These are phyloP conservation scores for Plantago ovata DNA, from an alignment of 257 asterid genomes.

Conservation along the genomic window DNA sequence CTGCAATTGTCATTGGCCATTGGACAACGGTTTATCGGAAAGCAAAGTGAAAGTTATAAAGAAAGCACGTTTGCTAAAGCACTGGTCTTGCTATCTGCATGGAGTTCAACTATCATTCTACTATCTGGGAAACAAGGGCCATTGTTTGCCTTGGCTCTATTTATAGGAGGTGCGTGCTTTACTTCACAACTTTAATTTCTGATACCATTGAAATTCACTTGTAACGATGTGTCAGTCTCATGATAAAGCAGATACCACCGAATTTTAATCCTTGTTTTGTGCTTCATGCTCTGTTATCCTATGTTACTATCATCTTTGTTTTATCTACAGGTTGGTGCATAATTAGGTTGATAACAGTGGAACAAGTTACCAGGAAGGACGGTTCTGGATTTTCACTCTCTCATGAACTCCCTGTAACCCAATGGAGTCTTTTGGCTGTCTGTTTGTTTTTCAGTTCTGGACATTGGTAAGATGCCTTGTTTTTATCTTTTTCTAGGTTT, in stretches of 20 bases:
- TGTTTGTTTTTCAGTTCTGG: conserved; percentile 91
- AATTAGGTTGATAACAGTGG: conserved; percentile 43
- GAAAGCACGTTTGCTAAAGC: conserved; percentile 41
- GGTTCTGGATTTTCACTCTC: conserved; percentile 39
- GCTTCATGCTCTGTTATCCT: not conserved
- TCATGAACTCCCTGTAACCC: conserved; percentile 63
- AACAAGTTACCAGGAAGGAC: conserved; percentile 28
- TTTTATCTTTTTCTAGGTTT: conserved; percentile 13
- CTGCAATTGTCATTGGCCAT: conserved; percentile 55
- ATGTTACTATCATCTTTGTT: conserved; percentile 19
- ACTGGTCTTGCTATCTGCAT: conserved; percentile 64
- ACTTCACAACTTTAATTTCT: conserved; percentile 6
- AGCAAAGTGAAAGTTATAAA: conserved; percentile 30
- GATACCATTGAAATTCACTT: no score
- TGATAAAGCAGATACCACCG: not conserved
- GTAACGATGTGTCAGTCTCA: no score
- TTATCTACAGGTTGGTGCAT: conserved; percentile 70
- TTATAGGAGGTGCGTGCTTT: conserved; percentile 63
- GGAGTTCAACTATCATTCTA: conserved; percentile 74
- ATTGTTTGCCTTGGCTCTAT: conserved; percentile 52
- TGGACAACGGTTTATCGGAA: conserved; percentile 30
- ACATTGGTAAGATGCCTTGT: conserved; percentile 68
- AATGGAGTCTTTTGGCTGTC: conserved; percentile 82
- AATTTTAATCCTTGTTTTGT: conserved; percentile 6
- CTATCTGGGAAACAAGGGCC: conserved; percentile 94